Percentiles rank a stretch among this genome's conserved stretches.
These are phyloP conservation scores for Solanum tarijense DNA, from an alignment of 257 asterid genomes.

Conservation along the genomic window DNA sequence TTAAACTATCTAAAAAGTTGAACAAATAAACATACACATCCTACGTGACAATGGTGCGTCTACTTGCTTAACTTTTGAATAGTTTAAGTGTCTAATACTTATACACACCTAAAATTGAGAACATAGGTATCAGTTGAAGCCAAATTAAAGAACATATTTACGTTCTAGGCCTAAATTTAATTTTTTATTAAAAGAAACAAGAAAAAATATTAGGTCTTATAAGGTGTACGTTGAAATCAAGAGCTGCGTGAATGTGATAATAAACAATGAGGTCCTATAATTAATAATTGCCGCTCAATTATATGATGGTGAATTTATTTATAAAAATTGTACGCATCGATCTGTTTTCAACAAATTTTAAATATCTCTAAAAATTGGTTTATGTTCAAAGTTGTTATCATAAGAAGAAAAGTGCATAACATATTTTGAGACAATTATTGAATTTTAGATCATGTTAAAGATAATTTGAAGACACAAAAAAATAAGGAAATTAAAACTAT, in stretches of 20 bases:
- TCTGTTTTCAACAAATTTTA: too few species aligned
- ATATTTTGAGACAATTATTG: not conserved
- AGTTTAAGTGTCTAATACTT: not conserved
- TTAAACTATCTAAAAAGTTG: too few species aligned
- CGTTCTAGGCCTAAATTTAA: not conserved
- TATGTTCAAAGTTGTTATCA: not conserved
- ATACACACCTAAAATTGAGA: too few species aligned
- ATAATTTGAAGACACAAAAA: not conserved
- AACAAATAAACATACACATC: not conserved
- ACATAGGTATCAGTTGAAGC: too few species aligned
- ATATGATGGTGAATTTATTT: too few species aligned
- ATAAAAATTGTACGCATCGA: too few species aligned
- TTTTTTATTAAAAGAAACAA: not conserved
- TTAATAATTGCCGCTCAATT: too few species aligned
- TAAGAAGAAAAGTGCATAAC: not conserved
- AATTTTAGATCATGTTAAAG: too few species aligned
- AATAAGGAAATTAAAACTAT: too few species aligned
- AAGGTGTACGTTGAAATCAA: not conserved
- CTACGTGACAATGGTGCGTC: not conserved
- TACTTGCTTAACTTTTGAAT: too few species aligned
- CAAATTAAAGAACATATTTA: too few species aligned
- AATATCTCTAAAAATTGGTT: too few species aligned
- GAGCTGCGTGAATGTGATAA: not conserved
- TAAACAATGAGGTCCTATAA: not conserved
- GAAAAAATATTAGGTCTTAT: not conserved